These are phyloP conservation scores for Talaromyces sp. DNA, from an alignment of 2,329 filamentous ascomycete genomes.

Conservation along the genomic window DNA sequence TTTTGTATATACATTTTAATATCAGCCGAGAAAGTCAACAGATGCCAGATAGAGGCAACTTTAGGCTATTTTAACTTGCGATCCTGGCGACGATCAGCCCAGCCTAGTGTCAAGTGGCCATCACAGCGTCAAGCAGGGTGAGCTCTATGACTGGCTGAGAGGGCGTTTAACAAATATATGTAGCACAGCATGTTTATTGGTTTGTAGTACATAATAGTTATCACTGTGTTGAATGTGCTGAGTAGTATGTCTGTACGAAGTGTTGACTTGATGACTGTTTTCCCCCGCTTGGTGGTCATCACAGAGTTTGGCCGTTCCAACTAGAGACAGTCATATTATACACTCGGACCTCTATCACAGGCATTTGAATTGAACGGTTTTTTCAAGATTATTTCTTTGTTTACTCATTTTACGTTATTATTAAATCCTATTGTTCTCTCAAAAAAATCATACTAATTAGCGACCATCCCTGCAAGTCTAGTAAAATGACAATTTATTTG, in stretches of 20 bases:
- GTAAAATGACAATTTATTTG: not conserved
- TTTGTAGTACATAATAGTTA: no score
- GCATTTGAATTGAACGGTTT: not conserved
- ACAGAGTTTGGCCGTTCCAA: not conserved
- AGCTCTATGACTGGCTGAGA: not conserved
- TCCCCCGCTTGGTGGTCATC: not conserved
- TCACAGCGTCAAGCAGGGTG: not conserved
- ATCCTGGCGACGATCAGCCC: not conserved
- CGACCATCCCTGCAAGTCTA: not conserved
- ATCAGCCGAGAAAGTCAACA: no score
- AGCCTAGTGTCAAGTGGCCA: not conserved
- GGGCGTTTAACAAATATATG: not conserved
- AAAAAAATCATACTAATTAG: not conserved
- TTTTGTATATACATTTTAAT: no score
- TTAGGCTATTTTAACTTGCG: not conserved
- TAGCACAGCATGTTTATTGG: not conserved
- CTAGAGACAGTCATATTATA: not conserved
- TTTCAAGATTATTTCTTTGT: no score
- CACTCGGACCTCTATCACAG: not conserved
- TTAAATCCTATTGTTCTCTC: no score
- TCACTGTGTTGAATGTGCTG: no score
- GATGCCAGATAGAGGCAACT: not conserved
- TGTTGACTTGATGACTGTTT: not conserved
- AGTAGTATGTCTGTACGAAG: no score
- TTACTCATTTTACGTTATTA: no score